A percentile compares a stretch with the other conserved stretches of the same genome.
phyloP scores from a whole-genome alignment of 2,329 filamentous ascomycete species.

The Zasmidium cellare region DNA sequence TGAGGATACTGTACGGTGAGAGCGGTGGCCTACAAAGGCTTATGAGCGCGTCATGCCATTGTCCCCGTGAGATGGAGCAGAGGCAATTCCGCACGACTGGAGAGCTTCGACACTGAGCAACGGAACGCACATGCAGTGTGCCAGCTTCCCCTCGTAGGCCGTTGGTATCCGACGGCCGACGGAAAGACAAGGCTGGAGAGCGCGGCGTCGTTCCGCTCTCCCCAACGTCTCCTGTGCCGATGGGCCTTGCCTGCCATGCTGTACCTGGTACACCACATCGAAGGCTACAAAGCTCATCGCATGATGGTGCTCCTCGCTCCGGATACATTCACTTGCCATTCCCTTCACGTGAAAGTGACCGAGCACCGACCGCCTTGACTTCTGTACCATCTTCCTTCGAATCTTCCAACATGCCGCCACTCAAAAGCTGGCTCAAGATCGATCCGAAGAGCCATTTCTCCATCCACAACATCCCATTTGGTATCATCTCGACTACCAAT shows the following conservation, averaged over 20 bases:
- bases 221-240: not conserved
- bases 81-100: not conserved
- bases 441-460: slow-evolving; percentile 67
- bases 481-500: slow-evolving; percentile 68
- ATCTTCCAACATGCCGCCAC: slow-evolving; percentile 29
- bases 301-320: not conserved
- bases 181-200: not conserved
- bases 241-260: not conserved
- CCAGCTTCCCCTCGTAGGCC: not conserved
- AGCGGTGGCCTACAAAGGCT: not conserved
- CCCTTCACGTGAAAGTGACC: not conserved
- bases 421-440: slow-evolving; percentile 60
- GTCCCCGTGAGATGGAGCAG: not conserved
- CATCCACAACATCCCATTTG: slow-evolving; percentile 79
- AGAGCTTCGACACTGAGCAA: no score
- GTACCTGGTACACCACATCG: not conserved
- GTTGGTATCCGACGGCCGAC: not conserved
- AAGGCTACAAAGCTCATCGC: not conserved
- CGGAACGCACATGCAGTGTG: no score
- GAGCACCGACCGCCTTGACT: slow-evolving; percentile 37
- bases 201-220: not conserved
- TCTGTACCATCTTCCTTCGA: slow-evolving; percentile 32
- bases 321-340: not conserved
- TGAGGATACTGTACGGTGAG: not conserved
- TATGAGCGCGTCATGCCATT: not conserved